Percentiles rank a stretch among this genome's conserved stretches.
Conservation (phyloP, 73 alveolate genomes). For the Paramecium sonneborni region DNA sequence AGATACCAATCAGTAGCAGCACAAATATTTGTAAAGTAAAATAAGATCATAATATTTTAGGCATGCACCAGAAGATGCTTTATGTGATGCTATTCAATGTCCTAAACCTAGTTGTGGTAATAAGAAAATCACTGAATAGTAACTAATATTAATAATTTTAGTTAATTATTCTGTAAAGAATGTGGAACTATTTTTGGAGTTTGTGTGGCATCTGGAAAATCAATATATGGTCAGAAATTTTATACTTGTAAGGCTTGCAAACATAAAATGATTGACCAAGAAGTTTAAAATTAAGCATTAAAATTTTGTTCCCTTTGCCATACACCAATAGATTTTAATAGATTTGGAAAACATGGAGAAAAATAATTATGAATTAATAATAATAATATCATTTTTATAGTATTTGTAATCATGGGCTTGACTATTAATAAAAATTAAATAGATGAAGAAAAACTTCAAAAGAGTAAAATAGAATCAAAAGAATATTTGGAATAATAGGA, state of each 20-base stretch:
- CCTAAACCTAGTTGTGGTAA: constrained; percentile 95
- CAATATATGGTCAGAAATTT: constrained; percentile 91
- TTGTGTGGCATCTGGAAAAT: constrained; percentile 96
- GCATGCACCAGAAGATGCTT: constrained; percentile 89
- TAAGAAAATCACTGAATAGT: constrained; percentile 87
- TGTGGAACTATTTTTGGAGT: constrained; percentile 97
- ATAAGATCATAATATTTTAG: background rate
- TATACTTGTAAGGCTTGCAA: constrained; percentile 96
- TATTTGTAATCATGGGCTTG: background rate
- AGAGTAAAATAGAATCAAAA: too few relatives aligned
- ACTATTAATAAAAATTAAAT: too few relatives aligned
- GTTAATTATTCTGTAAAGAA: constrained; percentile 92
- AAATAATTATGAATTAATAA: background rate
- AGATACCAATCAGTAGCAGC: constrained; percentile 95
- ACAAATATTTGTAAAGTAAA: constrained; percentile 85
- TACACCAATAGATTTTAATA: constrained; percentile 63
- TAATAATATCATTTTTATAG: background rate
- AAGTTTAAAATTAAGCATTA: constrained; percentile 83
- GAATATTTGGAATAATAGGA: too few relatives aligned
- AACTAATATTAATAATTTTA: background rate
- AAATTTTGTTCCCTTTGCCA: constrained; percentile 97
- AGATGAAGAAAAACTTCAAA: too few relatives aligned
- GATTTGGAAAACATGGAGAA: constrained; percentile 52
- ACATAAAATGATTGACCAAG: constrained; percentile 95
- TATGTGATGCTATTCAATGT: constrained; percentile 82